These are phyloP conservation scores for Apophysomyces ossiformis DNA, from an alignment of 371 early-diverging fungal genomes.

Conservation along the genomic window DNA sequence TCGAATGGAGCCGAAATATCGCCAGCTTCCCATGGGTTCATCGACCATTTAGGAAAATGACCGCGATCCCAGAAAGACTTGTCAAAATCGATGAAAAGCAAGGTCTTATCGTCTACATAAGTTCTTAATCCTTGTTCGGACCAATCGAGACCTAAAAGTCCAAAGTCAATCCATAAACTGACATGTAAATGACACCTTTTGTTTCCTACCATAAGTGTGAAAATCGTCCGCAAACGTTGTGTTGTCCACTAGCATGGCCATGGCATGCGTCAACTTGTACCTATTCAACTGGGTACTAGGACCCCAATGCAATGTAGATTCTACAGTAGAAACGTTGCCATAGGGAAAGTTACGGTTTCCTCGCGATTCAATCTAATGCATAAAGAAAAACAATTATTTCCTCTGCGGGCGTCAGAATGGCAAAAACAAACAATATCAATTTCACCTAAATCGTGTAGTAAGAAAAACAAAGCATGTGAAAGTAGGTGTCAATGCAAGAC, in stretches of 20 bases:
- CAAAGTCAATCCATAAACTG: not conserved
- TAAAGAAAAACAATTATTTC: not conserved
- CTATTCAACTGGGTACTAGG: constrained; percentile 51
- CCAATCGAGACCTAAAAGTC: constrained; percentile 59
- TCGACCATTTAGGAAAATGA: constrained; percentile 45
- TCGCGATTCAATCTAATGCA: constrained; percentile 57
- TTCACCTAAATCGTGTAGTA: constrained; percentile 33
- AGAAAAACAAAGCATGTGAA: not conserved
- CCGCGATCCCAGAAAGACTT: constrained; percentile 53
- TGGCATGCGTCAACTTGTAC: constrained; percentile 47
- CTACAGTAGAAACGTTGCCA: constrained; percentile 52
- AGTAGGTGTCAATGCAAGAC: not conserved
- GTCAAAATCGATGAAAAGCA: constrained; percentile 64
- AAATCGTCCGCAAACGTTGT: constrained; percentile 50
- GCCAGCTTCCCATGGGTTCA: constrained; percentile 60
- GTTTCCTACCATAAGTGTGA: constrained; percentile 39
- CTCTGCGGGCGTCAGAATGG: not conserved
- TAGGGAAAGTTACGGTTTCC: constrained; percentile 57
- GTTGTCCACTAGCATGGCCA: constrained; percentile 30
- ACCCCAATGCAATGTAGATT: constrained; percentile 70
- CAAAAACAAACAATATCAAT: constrained; percentile 45
- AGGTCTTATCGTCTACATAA: constrained; percentile 58
- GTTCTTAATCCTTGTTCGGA: constrained; percentile 61
- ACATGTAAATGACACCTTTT: not conserved
- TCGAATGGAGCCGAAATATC: constrained; percentile 68